Percentiles rank a stretch among this genome's conserved stretches.
phyloP scores from a whole-genome alignment of 2,329 filamentous ascomycete species.

The Cladorrhinum sp. region DNA sequence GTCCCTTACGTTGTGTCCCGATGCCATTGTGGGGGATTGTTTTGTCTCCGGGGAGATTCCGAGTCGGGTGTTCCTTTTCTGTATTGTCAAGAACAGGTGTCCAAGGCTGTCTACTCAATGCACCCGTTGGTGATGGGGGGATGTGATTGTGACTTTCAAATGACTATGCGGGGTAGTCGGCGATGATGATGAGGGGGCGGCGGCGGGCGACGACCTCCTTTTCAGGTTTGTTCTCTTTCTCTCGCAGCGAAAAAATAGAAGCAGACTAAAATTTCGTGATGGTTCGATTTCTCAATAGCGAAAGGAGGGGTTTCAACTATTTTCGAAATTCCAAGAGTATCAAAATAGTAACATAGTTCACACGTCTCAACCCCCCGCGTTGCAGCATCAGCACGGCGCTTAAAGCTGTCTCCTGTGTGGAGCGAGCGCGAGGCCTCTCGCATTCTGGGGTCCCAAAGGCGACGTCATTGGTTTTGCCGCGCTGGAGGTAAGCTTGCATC shows the following conservation, averaged over 20 bases:
- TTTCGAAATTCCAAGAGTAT: conserved; percentile 13
- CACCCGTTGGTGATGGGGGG: not conserved
- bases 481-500: conserved; percentile 1
- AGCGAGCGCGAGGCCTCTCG: conserved; percentile 29
- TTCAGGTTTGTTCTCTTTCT: not conserved
- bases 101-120: too few species aligned
- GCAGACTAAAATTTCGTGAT: not conserved
- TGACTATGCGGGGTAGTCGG: conserved; percentile 4
- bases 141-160: not conserved
- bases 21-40: conserved; percentile 36
- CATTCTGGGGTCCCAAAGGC: conserved; percentile 9
- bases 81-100: not conserved
- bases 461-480: conserved; percentile 29
- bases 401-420: conserved; percentile 29
- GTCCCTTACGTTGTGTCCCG: conserved; percentile 42
- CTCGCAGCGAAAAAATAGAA: not conserved
- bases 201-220: not conserved
- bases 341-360: conserved; percentile 25
- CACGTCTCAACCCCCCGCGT: conserved; percentile 20
- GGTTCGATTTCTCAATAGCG: conserved; percentile 4
- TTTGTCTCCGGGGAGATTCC: not conserved
- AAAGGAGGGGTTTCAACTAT: conserved; percentile 16
- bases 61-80: not conserved
- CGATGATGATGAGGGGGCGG: not conserved
- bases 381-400: conserved; percentile 25